phyloP scores from a whole-genome alignment of 2,329 filamentous ascomycete species.

The Trichoderma koningii region DNA sequence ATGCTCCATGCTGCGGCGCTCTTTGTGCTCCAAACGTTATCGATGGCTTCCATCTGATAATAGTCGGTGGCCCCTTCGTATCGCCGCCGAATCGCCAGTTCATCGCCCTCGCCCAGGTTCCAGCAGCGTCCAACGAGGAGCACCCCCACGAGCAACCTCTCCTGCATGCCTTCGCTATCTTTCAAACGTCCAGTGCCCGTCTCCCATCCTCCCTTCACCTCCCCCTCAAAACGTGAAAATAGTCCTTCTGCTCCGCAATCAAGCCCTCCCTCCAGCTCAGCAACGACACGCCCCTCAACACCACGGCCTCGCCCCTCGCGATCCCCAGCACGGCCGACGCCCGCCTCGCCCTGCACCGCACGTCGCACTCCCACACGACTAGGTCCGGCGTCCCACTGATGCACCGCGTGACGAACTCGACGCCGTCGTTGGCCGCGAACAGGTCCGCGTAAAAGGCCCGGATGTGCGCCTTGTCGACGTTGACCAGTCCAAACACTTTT shows the following conservation, averaged over 20 bases:
- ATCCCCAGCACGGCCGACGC: constrained; percentile 7
- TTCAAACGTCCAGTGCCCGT: no score
- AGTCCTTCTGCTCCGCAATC: constrained; percentile 25
- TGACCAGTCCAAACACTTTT: constrained; percentile 10
- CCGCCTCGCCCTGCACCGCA: constrained; percentile 1
- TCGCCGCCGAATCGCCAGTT: no score
- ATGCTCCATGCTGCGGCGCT: no score
- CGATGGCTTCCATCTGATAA: no score
- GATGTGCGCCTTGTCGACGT: constrained; percentile 2
- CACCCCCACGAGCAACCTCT: no score
- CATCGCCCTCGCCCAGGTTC: no score
- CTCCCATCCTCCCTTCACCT: not conserved
- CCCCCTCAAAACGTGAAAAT: constrained; percentile 11
- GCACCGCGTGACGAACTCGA: constrained; percentile 14
- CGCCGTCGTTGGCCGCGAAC: not conserved
- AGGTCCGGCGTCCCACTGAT: constrained; percentile 9
- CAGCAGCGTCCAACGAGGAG: no score
- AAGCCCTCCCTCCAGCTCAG: constrained; percentile 13
- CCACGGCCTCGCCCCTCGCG: constrained; percentile 5
- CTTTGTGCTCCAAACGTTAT: no score
- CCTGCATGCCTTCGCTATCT: no score
- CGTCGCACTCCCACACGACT: constrained; percentile 19
- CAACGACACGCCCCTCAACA: constrained; percentile 21
- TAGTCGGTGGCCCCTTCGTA: no score
- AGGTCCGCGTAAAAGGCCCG: constrained; percentile 19